Base-by-base conservation (phyloP, 2,329 filamentous ascomycete species). In the Phialophora verrucosa region DNA sequence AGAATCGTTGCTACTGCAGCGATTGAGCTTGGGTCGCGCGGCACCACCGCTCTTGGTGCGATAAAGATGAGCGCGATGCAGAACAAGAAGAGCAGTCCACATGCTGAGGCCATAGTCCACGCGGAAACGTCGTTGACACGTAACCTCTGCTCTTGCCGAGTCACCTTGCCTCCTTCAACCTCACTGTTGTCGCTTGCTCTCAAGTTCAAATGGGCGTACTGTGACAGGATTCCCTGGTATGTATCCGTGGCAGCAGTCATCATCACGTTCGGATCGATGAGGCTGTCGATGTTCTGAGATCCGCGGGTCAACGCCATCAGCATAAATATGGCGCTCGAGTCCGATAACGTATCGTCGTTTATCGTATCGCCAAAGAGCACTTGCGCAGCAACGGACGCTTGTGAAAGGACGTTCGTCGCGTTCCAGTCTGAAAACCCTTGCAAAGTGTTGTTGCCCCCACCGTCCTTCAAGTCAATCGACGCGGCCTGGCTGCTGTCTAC, bases 391-490 rank as follows among this genome's bases (percentile, higher is more conserved):
- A 59, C 58, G 8, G 65, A 67, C 7, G 67, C 60, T 47, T 66
- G 68, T 42, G 61, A 38, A 55, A 69, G 62, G 29, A 71, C 65
- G 38, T 35, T 66, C 42, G 69, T 71, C n/a, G 69, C 62, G 50
- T 71, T 71, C 64, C 70, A 69, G 31, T 60, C 44, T 17, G 71
- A 70, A 65, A 75, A 74, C 12, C 31, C 67, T 56, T 64, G 47
- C 47, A 77, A 68, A 11, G 74, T 76, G 64, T 73, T 74, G 63
- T 74, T 74, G 44, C 69, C 71, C 32, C 70, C 69, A 25, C 73
- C 74, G 57, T 73, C 73, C 35, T 74, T 59, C 14, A 64, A 54
- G 20, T 55, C 47, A 20, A 70, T 38, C 20, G 66, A 64, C 11
- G 69, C 62, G 31, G 62, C 71, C 17, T 67, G 35, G 27, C 55